Conservation (phyloP, 2,329 filamentous ascomycete species). For the Dactylellina parvicollis region DNA sequence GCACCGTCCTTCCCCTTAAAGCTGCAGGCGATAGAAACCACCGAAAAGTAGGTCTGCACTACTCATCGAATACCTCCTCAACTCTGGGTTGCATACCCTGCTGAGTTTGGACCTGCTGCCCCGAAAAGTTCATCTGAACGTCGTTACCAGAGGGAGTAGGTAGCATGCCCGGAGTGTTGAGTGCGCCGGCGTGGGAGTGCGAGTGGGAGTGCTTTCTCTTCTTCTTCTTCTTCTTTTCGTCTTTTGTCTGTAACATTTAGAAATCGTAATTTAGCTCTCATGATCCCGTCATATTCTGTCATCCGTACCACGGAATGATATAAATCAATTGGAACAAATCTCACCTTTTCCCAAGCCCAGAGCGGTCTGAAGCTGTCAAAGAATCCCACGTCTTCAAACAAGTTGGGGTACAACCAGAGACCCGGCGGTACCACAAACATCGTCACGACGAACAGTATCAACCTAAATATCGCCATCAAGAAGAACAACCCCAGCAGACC, state of each 20-base stretch:
- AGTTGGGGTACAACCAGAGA: constrained; percentile 96
- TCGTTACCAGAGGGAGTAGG: constrained; percentile 45
- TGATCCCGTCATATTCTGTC: too few species aligned
- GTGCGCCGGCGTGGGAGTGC: constrained; percentile 23
- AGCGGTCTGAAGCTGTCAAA: constrained; percentile 95
- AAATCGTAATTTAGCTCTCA: too few species aligned
- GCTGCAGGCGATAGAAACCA: not conserved
- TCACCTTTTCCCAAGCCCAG: constrained; percentile 98
- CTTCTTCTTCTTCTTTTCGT: constrained; percentile 51
- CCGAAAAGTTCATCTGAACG: constrained; percentile 41
- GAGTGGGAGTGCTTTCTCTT: constrained; percentile 50
- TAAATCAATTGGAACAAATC: constrained; percentile 55
- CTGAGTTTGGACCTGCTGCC: constrained; percentile 40
- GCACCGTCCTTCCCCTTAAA: not conserved
- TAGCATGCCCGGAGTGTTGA: constrained; percentile 37
- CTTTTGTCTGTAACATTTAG: constrained; percentile 26
- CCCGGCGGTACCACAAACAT: constrained; percentile 86
- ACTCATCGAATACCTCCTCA: constrained; percentile 53
- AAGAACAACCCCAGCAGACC: constrained; percentile 93
- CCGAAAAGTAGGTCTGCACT: not conserved
- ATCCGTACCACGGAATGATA: too few species aligned
- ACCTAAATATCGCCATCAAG: constrained; percentile 93
- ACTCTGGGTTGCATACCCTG: constrained; percentile 51
- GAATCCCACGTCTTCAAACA: constrained; percentile 98
- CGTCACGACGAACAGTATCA: constrained; percentile 92